Base-by-base conservation (phyloP, 2,329 filamentous ascomycete genomes). In the Helotiales sp. region DNA sequence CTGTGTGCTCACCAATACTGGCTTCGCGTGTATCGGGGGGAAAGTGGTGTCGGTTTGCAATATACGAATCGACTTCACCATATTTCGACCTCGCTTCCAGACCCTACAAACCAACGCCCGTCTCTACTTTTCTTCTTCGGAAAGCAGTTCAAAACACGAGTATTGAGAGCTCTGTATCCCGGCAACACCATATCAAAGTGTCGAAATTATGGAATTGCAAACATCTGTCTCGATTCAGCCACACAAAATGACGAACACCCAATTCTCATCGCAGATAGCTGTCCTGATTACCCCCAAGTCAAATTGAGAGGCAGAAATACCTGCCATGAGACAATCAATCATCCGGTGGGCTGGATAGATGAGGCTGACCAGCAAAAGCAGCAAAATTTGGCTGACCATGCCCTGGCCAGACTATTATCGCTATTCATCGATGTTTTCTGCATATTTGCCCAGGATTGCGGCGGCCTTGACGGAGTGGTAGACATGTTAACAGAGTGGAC, bases 381-480 rank as follows among this genome's bases (percentile, higher is more conserved):
- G 28, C 59, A 67, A 20, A 34, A 65, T 28, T 40, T 71, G 43
- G 40, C 59, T 17, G 61, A 70, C 52, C 47, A 62, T 64, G 20
- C 69, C 47, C 49, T 63, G 22, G 59, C 71, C 32, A 61, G 69
- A 54, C 57, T 75, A 15, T 49, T 73, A 5, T 71, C 68, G 34
- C 54, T 71, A 30, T 76, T 76, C 54, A 63, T 61, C 47, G 64
- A 76, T 52, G 64, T 76, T 17, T 47, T 76, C 22, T 74, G 66
- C 54, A 71, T 75, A 52, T 75, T 76, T 61, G 65, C 68, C 22
- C 52, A 74, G 34, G 71, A 76, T 58, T 71, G 71, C 57, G 28
- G 69, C 26, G 64, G 68, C 11, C 60, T 74, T 20, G 60, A 61
- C 43, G 55, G 57, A 32, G 61, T 72, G 15, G 64, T 70, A 57